These are phyloP conservation scores for Pseudopithomyces maydicus DNA, from an alignment of 2,329 filamentous ascomycete species.

Conservation along the genomic window DNA sequence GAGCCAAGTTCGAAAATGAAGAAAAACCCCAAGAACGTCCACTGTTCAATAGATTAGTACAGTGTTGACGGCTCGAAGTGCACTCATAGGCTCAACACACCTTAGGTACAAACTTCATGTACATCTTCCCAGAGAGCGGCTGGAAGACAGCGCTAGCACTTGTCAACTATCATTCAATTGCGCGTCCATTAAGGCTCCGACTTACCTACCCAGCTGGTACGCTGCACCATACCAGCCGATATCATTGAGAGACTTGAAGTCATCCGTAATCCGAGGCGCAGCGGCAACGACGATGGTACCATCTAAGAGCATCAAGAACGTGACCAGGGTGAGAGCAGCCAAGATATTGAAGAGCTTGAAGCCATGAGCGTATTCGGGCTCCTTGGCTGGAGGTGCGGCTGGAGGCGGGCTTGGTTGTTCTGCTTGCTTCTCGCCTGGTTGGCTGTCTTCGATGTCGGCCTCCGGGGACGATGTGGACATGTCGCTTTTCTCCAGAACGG, in stretches of 20 bases:
- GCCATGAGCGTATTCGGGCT: not conserved
- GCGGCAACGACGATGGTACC: constrained; percentile 45
- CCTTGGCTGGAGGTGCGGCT: not conserved
- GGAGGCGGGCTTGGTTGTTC: not conserved
- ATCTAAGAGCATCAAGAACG: constrained; percentile 6
- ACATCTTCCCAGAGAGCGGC: constrained; percentile 7
- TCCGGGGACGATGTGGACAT: not conserved
- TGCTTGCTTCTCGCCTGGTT: not conserved
- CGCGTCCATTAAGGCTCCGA: not conserved
- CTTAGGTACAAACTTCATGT: not conserved
- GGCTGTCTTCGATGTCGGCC: not conserved
- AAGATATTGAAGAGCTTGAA: constrained; percentile 1
- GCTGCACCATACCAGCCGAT: constrained; percentile 54
- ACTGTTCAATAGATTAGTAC: not conserved
- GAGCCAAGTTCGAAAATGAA: constrained; percentile 10
- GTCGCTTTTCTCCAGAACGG: not conserved
- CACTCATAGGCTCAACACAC: not conserved
- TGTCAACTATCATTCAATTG: too few relatives aligned
- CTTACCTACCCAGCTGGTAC: constrained; percentile 26
- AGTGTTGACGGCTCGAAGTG: not conserved
- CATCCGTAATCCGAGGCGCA: constrained; percentile 52
- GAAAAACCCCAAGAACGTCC: constrained; percentile 6
- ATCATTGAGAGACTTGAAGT: constrained; percentile 51
- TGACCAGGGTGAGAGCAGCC: not conserved
- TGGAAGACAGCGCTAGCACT: not conserved